Evolutionary conservation across 352 stramenopile genomes (phyloP).

Genomic region (Phytophthora capsici): DNA sequence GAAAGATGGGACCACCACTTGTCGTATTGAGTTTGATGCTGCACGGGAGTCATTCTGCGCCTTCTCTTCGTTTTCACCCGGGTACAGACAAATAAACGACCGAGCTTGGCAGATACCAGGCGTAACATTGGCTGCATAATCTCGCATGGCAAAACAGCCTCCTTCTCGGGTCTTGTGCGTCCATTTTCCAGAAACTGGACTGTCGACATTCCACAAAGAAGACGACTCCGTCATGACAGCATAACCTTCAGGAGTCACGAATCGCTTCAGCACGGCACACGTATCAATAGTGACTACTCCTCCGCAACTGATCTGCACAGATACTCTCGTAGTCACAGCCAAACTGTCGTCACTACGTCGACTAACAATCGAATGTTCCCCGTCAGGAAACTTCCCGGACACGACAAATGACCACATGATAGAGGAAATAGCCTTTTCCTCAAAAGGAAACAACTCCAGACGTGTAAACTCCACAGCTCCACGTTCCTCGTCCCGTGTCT

Average conservation of each 20-base stretch:
- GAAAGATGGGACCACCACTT: conserved; percentile 11
- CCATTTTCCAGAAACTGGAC: background rate
- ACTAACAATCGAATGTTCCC: background rate
- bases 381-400: conserved; percentile 1
- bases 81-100: conserved; percentile 5
- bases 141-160: conserved; percentile 8
- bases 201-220: background rate
- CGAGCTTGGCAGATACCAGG: conserved; percentile 7
- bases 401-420: conserved; percentile 4
- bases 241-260: conserved; percentile 1
- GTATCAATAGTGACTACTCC: background rate
- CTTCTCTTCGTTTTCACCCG: background rate
- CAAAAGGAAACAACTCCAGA: conserved; percentile 10
- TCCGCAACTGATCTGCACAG: background rate
- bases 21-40: background rate
- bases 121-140: background rate
- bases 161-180: conserved; percentile 1
- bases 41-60: background rate
- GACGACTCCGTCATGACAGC: conserved; percentile 1
- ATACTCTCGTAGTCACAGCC: background rate
- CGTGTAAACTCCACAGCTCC: background rate
- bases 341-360: conserved; percentile 3
- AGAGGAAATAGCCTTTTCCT: background rate
- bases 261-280: conserved; percentile 7
- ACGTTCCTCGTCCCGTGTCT: background rate